Evolutionary conservation across 2,329 filamentous ascomycete species (phyloP).

Genomic region (Graphium sp.): DNA sequence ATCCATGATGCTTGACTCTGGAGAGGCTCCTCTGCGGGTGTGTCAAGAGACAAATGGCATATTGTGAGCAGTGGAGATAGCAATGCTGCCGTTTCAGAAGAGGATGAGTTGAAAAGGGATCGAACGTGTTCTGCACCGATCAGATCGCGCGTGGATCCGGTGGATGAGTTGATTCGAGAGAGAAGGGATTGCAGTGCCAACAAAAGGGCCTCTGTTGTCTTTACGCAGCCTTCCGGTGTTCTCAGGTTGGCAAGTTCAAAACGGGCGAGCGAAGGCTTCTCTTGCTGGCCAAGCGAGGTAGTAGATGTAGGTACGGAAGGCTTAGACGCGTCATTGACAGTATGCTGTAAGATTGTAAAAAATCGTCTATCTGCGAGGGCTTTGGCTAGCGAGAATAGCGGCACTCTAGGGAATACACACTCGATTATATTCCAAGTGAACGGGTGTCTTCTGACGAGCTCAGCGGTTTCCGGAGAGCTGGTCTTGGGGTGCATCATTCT

Average conservation of each 20-base stretch:
- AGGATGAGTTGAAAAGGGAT: slow-evolving; percentile 34
- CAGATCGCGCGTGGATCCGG: slow-evolving; percentile 20
- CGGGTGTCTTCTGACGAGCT: slow-evolving; percentile 36
- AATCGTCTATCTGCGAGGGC: slow-evolving; percentile 57
- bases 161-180: slow-evolving; percentile 20
- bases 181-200: slow-evolving; percentile 26
- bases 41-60: slow-evolving; percentile 21
- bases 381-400: slow-evolving; percentile 51
- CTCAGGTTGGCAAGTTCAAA: slow-evolving; percentile 24
- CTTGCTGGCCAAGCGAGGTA: slow-evolving; percentile 16
- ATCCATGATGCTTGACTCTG: slow-evolving; percentile 29
- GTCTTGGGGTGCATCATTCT: slow-evolving; percentile 36
- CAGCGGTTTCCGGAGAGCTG: slow-evolving; percentile 21
- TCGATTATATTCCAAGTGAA: slow-evolving; percentile 45
- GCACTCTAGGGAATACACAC: slow-evolving; percentile 45
- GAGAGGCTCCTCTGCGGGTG: slow-evolving; percentile 13
- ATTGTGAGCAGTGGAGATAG: slow-evolving; percentile 26
- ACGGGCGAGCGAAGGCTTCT: slow-evolving; percentile 22
- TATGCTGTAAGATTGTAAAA: slow-evolving; percentile 45
- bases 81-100: slow-evolving; percentile 26
- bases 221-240: slow-evolving; percentile 21
- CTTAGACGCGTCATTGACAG: slow-evolving; percentile 39
- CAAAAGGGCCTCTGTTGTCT: slow-evolving; percentile 30
- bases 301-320: slow-evolving; percentile 9
- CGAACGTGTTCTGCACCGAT: slow-evolving; percentile 42